phyloP scores from a whole-genome alignment of 164 flowering plant genomes.

The Annona cherimola region DNA sequence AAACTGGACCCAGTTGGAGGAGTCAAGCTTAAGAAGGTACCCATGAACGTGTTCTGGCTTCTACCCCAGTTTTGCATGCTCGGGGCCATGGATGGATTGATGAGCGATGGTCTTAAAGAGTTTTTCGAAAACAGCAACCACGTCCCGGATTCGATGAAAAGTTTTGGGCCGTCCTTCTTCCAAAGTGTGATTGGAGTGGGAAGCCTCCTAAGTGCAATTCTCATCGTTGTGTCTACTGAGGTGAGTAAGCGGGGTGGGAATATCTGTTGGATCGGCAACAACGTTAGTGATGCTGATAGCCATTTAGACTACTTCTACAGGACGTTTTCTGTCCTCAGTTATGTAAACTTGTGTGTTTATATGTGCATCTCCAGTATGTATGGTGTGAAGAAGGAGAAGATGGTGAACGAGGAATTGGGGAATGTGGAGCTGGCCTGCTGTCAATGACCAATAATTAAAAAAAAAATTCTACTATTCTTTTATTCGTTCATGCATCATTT shows the following conservation, averaged over 20 bases:
- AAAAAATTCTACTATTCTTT: too few species aligned
- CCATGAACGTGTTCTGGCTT: conserved; percentile 19
- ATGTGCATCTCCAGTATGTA: background rate
- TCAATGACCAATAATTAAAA: too few species aligned
- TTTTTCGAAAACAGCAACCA: conserved; percentile 8
- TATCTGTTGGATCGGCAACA: conserved; percentile 19
- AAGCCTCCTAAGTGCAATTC: conserved; percentile 14
- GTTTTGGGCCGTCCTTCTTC: conserved; percentile 11
- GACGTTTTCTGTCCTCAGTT: conserved; percentile 8
- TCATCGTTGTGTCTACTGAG: conserved; percentile 7
- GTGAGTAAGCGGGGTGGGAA: conserved; percentile 11
- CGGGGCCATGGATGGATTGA: conserved; percentile 20
- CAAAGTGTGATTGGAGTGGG: conserved; percentile 18
- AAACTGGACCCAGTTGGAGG: background rate
- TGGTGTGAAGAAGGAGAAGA: background rate
- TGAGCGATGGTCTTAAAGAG: conserved; percentile 13
- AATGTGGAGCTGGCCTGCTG: too few species aligned
- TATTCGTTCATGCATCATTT: too few species aligned
- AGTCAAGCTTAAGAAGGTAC: conserved; percentile 1
- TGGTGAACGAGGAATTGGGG: background rate
- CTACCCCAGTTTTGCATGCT: conserved; percentile 21
- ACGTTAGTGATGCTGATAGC: conserved; percentile 8
- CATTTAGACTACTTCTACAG: conserved; percentile 20
- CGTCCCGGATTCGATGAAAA: conserved; percentile 17
- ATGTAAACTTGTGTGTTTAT: conserved; percentile 13